A percentile compares a stretch with the other conserved stretches of the same genome.
phyloP scores from a whole-genome alignment of 768 basidiomycete species.

The Boletus rubroflammeus region DNA sequence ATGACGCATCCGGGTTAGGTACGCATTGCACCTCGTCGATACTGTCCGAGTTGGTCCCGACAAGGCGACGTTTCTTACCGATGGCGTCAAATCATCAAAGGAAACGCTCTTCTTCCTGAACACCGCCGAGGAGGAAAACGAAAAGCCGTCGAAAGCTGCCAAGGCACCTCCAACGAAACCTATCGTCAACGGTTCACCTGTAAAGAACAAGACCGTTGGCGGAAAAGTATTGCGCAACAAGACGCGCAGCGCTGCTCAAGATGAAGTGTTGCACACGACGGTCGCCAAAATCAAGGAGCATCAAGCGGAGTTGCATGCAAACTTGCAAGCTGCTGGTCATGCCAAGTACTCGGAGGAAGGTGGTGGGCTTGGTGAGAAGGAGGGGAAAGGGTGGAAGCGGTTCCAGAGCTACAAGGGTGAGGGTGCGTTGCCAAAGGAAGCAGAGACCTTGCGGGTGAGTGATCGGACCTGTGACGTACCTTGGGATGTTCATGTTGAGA shows the following conservation, averaged over 20 bases:
- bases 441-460: slow-evolving; percentile 74
- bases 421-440: slow-evolving; percentile 80
- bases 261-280: slow-evolving; percentile 77
- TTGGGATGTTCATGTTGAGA: slow-evolving; percentile 7
- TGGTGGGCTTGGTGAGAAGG: slow-evolving; percentile 67
- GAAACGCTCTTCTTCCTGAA: slow-evolving; percentile 87
- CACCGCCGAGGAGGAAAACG: slow-evolving; percentile 52
- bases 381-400: slow-evolving; percentile 91
- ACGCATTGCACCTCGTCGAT: slow-evolving; percentile 84
- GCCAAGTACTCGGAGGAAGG: slow-evolving; percentile 82
- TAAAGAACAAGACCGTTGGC: slow-evolving; percentile 70
- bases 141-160: slow-evolving; percentile 50
- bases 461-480: neutral
- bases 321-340: slow-evolving; percentile 75
- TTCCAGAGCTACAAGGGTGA: slow-evolving; percentile 98
- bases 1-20: slow-evolving; percentile 43
- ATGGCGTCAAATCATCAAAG: slow-evolving; percentile 78
- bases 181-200: slow-evolving; percentile 60
- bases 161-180: slow-evolving; percentile 52
- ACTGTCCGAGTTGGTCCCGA: slow-evolving; percentile 76
- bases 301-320: slow-evolving; percentile 76
- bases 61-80: slow-evolving; percentile 68
- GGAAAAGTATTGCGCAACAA: slow-evolving; percentile 89
- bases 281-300: slow-evolving; percentile 81
- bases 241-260: slow-evolving; percentile 81